A percentile compares a stretch with the other conserved stretches of the same genome.
phyloP scores from a whole-genome alignment of 805 yeast species.

The Teunomyces cretensis region DNA sequence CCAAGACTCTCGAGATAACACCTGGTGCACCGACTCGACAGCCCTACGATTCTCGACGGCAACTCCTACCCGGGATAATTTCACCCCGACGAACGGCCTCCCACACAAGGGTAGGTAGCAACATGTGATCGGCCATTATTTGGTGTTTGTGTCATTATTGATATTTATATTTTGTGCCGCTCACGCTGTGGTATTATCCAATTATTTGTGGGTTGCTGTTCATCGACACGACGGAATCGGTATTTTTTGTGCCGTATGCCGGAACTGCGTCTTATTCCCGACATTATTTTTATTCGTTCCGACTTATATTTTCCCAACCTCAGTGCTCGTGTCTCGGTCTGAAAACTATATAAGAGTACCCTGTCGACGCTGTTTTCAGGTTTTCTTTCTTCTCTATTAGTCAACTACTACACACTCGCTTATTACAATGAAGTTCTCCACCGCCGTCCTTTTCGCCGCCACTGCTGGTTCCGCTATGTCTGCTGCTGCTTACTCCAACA shows the following conservation, averaged over 20 bases:
- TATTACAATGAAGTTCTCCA: constrained; percentile 33
- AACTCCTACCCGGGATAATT: too few relatives aligned
- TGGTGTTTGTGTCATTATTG: constrained; percentile 3
- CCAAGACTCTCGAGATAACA: too few relatives aligned
- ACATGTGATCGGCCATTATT: background rate
- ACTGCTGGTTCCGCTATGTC: constrained; percentile 23
- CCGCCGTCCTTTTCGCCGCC: constrained; percentile 24
- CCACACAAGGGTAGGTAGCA: background rate
- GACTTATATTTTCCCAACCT: background rate
- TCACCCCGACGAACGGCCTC: background rate
- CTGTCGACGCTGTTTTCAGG: background rate
- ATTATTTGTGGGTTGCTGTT: background rate
- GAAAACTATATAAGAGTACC: constrained; percentile 1
- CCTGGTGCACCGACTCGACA: too few relatives aligned
- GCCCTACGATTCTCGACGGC: too few relatives aligned
- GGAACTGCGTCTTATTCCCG: background rate
- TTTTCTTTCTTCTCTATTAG: background rate
- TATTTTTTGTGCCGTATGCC: background rate
- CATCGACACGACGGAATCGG: background rate
- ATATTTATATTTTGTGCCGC: constrained; percentile 1
- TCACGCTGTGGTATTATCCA: background rate
- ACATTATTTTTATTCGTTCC: background rate
- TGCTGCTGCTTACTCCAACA: constrained; percentile 30
- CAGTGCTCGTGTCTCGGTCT: background rate
- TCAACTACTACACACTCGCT: constrained; percentile 11